Base-by-base conservation (phyloP, 148 eudicot species). In the Chenopodium album region DNA sequence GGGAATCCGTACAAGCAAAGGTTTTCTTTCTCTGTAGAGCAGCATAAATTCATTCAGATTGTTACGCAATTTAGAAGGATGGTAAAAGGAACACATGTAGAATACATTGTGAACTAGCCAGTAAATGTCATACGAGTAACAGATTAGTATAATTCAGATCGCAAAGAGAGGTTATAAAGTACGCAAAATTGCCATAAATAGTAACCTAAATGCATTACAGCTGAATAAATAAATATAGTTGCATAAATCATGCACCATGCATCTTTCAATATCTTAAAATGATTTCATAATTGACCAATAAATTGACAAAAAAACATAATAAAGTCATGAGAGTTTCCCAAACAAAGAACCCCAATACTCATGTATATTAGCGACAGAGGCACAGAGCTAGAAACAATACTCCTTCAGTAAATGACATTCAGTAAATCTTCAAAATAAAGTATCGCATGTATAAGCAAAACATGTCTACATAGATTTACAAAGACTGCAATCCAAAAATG, bases 1-100 rank as follows among this genome's bases (percentile, higher is more conserved):
- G 98, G 98, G 76, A 87, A 88, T 48, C 98, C 98, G 71, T 94
- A 94, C 89, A 94, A 88, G 86, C 98, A 92, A 79, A 94, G 87
- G 63, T 92, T 94, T 87, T 94, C 98, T 86, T 92, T 94, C 83
- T 92, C 98, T 94, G 93, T 63, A 65, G 26, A 78, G 66, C 67
- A 83, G 63, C 80, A 82, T 50, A 82, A 8, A 60, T 4, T 67
- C 1, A 28, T 63, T 72, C 31, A 76, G 9, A 67, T 44, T 48
- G 20, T 34, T 72, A n/a, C 68, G 74, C 41, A 71, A 54, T 5
- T 50, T 48, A 0, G 7, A 28, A 75, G 31, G 81, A 37, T 26
- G 32, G 9, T 31, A 41, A 73, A 73, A 32, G 60, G 60, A 23
- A 41, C 34, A 56, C 68, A 71, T 19, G 12, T 12, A 23, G 28